Conservation (phyloP, 495 filamentous ascomycete genomes). For the Clohesyomyces aquaticus region DNA sequence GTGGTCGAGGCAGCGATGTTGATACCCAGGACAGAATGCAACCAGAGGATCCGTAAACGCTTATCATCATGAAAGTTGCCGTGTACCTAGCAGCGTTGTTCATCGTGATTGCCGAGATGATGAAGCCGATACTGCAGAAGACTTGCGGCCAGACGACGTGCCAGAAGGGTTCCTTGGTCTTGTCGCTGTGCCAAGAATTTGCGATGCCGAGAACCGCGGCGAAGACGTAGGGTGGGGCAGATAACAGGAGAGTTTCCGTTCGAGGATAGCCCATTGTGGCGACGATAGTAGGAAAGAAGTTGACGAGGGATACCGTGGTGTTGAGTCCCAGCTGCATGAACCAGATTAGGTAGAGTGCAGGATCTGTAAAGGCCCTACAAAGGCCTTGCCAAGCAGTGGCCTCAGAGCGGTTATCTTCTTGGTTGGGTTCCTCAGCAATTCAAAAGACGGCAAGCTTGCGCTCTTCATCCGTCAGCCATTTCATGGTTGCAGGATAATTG, state of each 20-base stretch:
- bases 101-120: constrained; percentile 70
- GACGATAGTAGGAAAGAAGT: constrained; percentile 86
- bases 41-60: constrained; percentile 1
- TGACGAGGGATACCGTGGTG: constrained; percentile 69
- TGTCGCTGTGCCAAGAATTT: constrained; percentile 77
- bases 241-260: constrained; percentile 71
- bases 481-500: too few relatives aligned
- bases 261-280: constrained; percentile 66
- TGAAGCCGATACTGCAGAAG: constrained; percentile 69
- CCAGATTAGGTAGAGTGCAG: constrained; percentile 48
- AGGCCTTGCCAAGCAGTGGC: constrained; percentile 46
- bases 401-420: constrained; percentile 47
- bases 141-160: constrained; percentile 69
- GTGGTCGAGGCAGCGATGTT: constrained; percentile 5
- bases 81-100: constrained; percentile 68
- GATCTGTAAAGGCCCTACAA: constrained; percentile 47
- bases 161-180: constrained; percentile 73
- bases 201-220: constrained; percentile 66
- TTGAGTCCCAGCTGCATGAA: constrained; percentile 63
- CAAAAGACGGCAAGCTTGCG: constrained; percentile 67
- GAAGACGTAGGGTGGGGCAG: constrained; percentile 62
- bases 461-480: constrained; percentile 72
- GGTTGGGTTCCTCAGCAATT: constrained; percentile 64
- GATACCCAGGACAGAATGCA: constrained; percentile 20
- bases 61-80: constrained; percentile 76